Evolutionary conservation across 345 rosid genomes (phyloP).

Genomic region (Atalantia buxifolia): DNA sequence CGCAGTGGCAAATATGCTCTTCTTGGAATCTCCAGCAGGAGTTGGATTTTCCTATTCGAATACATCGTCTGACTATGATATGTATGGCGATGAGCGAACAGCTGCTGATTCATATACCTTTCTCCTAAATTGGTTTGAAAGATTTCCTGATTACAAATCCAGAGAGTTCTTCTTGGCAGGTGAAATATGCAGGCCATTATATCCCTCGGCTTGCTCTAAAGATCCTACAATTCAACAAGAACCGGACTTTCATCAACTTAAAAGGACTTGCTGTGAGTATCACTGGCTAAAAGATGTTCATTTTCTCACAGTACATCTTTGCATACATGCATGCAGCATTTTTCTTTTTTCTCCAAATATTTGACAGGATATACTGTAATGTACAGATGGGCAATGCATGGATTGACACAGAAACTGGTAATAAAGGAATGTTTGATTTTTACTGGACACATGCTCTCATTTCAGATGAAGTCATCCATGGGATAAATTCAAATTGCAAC

Average conservation of each 20-base stretch:
- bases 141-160: conserved; percentile 33
- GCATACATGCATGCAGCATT: background rate
- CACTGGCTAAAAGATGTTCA: background rate
- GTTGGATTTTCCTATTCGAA: conserved; percentile 41
- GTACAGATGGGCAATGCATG: conserved; percentile 5
- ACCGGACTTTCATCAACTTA: background rate
- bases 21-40: conserved; percentile 40
- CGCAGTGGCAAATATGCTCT: conserved; percentile 33
- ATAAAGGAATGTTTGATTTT: background rate
- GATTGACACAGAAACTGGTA: conserved; percentile 9
- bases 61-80: conserved; percentile 23
- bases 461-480: background rate
- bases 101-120: conserved; percentile 25
- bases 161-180: conserved; percentile 35
- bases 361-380: background rate
- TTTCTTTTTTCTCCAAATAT: background rate
- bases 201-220: conserved; percentile 39
- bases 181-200: conserved; percentile 46
- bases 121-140: conserved; percentile 40
- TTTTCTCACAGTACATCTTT: background rate
- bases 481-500: background rate
- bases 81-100: conserved; percentile 32
- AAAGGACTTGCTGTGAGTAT: conserved; percentile 8
- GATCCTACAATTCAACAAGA: background rate
- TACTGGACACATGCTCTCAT: conserved; percentile 10